Conservation (phyloP, 345 rosid species). For the Geranium brycei region DNA sequence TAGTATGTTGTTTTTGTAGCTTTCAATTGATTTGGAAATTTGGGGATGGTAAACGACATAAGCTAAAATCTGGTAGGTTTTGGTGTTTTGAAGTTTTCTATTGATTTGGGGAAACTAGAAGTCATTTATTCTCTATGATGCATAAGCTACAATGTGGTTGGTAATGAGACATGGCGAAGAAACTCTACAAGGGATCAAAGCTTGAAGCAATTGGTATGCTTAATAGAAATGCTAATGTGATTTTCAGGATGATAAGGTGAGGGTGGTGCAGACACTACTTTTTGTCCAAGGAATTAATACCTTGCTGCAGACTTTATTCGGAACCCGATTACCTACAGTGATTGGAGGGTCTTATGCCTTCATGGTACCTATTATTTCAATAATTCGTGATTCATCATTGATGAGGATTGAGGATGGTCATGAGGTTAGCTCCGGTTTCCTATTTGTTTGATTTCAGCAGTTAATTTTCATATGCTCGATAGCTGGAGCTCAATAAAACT, state of each 20-base stretch:
- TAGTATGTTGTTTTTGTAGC: too few species aligned
- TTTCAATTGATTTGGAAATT: background rate
- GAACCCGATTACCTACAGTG: conserved; percentile 85
- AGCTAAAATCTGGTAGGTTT: background rate
- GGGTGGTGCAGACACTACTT: conserved; percentile 83
- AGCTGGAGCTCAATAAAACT: background rate
- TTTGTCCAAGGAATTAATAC: conserved; percentile 90
- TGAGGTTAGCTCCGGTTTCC: conserved; percentile 39
- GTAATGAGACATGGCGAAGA: background rate
- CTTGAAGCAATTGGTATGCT: background rate
- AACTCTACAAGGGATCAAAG: background rate
- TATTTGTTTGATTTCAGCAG: background rate
- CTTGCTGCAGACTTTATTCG: conserved; percentile 81
- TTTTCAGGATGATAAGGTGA: conserved; percentile 85
- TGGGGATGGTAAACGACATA: too few species aligned
- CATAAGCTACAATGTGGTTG: background rate
- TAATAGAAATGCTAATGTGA: background rate
- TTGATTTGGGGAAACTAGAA: too few species aligned
- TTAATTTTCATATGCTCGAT: background rate
- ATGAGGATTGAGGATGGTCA: conserved; percentile 54
- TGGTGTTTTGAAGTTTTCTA: background rate
- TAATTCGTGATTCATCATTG: conserved; percentile 72
- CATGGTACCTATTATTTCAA: conserved; percentile 93
- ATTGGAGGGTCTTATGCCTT: conserved; percentile 94
- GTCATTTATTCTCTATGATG: background rate